Evolutionary conservation across 768 basidiomycete species (phyloP), one percentile per base, ranked within the genome.

Genomic region (Boletus huronensis): DNA sequence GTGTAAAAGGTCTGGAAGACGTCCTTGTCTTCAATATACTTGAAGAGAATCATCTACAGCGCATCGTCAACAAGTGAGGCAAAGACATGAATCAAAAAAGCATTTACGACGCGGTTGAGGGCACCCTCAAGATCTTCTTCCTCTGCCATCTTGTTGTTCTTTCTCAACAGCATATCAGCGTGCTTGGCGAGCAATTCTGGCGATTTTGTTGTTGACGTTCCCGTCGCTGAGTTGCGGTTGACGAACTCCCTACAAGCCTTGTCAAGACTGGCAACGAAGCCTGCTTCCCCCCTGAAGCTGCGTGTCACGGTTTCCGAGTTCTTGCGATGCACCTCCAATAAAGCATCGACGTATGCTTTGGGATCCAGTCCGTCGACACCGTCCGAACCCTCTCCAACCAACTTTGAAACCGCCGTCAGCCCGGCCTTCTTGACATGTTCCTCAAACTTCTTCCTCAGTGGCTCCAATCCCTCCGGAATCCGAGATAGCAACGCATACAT

Each of bases 1-100:
- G 88, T 90, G 75, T 99, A 98, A 79, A 96, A 98, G 17, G 90
- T 90, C 68, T 96, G 94, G 84, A 98, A 99, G 13, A 98, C 92
- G 61, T 99, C 96, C 77, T 97, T 97, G 78, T 98, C 95, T 69
- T 95, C 93, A 63, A 98, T 88, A 73, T 97, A 98, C 70, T 94
- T 94, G 88, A 99, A 97, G 46, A 98, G 75, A 14, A 91, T 80
- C 94, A 98, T 97, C 96, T 98, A 66, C 2, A 58, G 35, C 14
- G 26, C 35, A 47, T 50, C 54, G 29, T 69, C 38, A 62, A 10
- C 6, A 11, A 7, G 28, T 28, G 23, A 23, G 32, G 13, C 43
- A 0, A 51, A 23, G 23, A 36, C 35, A 25, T 32, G 32, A 50
- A 39, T 25, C 19, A 23, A 34, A 63, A 63, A 28, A 8, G 16